Percentiles rank a stretch among this genome's conserved stretches.
These are phyloP conservation scores for Allium sativum DNA, from an alignment of 106 monocot species.

Conservation along the genomic window DNA sequence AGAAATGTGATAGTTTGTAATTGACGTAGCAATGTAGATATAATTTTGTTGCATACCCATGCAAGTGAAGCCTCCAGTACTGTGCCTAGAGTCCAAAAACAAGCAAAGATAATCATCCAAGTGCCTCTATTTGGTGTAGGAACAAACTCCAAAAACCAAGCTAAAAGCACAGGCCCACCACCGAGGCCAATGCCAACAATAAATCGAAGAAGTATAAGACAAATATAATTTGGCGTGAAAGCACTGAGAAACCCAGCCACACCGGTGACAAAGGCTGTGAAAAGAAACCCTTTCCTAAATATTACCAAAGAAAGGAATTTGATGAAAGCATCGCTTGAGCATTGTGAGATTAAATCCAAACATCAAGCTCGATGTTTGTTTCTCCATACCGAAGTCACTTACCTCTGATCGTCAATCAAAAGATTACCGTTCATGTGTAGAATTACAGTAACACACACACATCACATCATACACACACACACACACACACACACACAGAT, in stretches of 20 bases:
- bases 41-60: conserved; percentile 33
- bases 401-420: no score
- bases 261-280: conserved; percentile 52
- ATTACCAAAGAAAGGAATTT: neutral
- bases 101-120: conserved; percentile 64
- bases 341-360: no score
- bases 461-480: no score
- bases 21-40: no score
- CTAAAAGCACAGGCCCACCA: conserved; percentile 61
- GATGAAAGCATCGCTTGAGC: no score
- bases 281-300: conserved; percentile 61
- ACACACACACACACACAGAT: no score
- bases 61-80: conserved; percentile 60
- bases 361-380: no score
- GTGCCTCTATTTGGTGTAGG: conserved; percentile 61
- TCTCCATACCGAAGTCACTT: no score
- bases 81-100: conserved; percentile 52
- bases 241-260: conserved; percentile 45
- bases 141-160: conserved; percentile 88
- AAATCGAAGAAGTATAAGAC: conserved; percentile 37
- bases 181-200: conserved; percentile 68
- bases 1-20: neutral
- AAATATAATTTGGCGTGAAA: conserved; percentile 42
- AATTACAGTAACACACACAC: no score
- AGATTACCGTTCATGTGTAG: no score